phyloP scores from a whole-genome alignment of 768 basidiomycete species.

The Tulasnella sp. region DNA sequence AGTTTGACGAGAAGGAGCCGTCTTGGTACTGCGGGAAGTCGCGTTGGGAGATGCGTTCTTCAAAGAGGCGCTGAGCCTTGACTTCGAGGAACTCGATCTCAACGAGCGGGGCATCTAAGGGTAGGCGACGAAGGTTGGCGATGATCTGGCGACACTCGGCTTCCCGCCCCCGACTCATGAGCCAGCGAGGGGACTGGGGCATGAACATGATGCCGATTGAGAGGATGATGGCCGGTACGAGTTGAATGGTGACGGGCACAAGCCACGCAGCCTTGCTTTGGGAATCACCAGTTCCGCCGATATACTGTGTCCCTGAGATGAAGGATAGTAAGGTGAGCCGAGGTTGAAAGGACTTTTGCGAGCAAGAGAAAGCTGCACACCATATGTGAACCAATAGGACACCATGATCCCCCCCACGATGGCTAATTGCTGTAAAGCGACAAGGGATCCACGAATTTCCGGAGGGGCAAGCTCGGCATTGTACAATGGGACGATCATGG shows the following conservation, averaged over 20 bases:
- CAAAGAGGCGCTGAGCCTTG: constrained; percentile 41
- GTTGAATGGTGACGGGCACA: constrained; percentile 67
- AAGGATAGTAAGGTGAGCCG: background rate
- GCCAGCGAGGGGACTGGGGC: constrained; percentile 78
- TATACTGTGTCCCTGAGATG: constrained; percentile 31
- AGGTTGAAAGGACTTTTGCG: background rate
- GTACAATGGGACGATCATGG: constrained; percentile 80
- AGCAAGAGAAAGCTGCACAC: background rate
- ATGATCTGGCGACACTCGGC: constrained; percentile 67
- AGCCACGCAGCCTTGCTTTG: constrained; percentile 68
- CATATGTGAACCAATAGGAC: constrained; percentile 38
- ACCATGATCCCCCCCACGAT: constrained; percentile 79
- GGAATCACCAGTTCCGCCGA: constrained; percentile 54
- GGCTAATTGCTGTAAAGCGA: constrained; percentile 75
- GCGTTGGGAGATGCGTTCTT: constrained; percentile 50
- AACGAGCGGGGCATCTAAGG: constrained; percentile 58
- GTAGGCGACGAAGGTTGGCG: constrained; percentile 51
- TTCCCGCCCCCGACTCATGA: constrained; percentile 69
- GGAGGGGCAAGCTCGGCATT: constrained; percentile 70
- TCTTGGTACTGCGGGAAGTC: constrained; percentile 64
- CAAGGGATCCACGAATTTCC: constrained; percentile 75
- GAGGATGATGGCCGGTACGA: constrained; percentile 68
- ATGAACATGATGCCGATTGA: constrained; percentile 68
- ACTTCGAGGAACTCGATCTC: constrained; percentile 70
- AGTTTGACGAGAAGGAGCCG: constrained; percentile 51